Evolutionary conservation across 1,139 yeast genomes (phyloP).

Genomic region (Pichia sp.): DNA sequence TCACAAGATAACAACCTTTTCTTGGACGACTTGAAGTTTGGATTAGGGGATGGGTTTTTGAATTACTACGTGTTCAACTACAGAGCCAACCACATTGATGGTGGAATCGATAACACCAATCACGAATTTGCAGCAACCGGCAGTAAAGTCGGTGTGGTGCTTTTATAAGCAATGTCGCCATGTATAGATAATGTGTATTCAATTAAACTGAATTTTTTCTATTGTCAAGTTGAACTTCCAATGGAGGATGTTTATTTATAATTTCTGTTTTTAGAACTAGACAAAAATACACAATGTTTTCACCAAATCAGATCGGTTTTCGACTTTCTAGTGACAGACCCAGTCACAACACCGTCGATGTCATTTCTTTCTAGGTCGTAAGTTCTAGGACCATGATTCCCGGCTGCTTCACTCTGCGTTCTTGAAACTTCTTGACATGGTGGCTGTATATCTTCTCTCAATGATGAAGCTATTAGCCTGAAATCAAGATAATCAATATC

Average conservation of each 20-base stretch:
- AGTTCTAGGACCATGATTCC: too few species aligned
- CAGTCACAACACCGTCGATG: background rate
- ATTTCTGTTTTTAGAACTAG: too few species aligned
- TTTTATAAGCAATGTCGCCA: constrained; percentile 37
- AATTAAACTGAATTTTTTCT: too few species aligned
- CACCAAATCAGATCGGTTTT: background rate
- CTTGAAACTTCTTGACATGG: too few species aligned
- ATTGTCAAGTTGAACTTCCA: background rate
- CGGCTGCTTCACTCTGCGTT: too few species aligned
- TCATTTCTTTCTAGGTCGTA: too few species aligned
- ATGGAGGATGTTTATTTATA: too few species aligned
- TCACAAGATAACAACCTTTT: constrained; percentile 84
- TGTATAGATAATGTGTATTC: too few species aligned
- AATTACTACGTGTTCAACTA: constrained; percentile 91
- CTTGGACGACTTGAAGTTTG: constrained; percentile 77
- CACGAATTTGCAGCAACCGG: constrained; percentile 44
- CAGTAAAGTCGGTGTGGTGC: constrained; percentile 85
- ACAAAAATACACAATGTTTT: too few species aligned
- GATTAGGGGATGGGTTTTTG: constrained; percentile 88
- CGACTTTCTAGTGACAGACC: constrained; percentile 3
- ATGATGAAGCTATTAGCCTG: background rate
- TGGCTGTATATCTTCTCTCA: too few species aligned
- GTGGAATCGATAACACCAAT: constrained; percentile 51
- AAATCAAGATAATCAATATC: constrained; percentile 30
- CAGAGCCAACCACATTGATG: constrained; percentile 68